These are phyloP conservation scores for Aotearoamyces nothofagi DNA, from an alignment of 2,329 filamentous ascomycete genomes.

Conservation along the genomic window DNA sequence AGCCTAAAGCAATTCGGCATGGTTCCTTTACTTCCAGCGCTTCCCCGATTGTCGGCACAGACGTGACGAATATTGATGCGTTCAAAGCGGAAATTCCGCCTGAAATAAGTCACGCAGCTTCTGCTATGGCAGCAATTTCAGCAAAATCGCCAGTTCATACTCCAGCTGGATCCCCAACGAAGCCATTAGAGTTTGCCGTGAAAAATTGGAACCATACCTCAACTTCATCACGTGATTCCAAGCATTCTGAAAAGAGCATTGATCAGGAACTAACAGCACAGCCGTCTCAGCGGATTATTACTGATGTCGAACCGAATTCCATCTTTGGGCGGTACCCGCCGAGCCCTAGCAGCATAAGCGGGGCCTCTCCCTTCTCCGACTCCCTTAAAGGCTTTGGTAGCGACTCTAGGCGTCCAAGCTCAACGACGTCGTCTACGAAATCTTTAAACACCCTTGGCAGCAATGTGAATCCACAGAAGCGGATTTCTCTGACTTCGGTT, in stretches of 20 bases:
- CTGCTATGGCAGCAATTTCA: slow-evolving; percentile 54
- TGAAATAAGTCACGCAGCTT: slow-evolving; percentile 42
- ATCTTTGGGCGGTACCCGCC: no score
- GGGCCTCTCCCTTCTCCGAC: no score
- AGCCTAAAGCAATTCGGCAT: slow-evolving; percentile 41
- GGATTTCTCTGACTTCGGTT: slow-evolving; percentile 36
- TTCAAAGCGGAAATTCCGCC: slow-evolving; percentile 38
- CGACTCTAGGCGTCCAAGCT: slow-evolving; percentile 3
- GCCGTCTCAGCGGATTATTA: slow-evolving; percentile 5
- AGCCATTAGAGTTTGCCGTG: slow-evolving; percentile 22
- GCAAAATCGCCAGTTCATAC: slow-evolving; percentile 40
- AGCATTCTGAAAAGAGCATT: slow-evolving; percentile 22
- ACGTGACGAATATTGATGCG: slow-evolving; percentile 50
- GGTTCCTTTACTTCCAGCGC: slow-evolving; percentile 47
- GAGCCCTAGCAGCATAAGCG: neutral
- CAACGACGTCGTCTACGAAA: slow-evolving; percentile 20
- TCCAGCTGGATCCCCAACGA: slow-evolving; percentile 28
- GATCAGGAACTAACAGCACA: slow-evolving; percentile 19
- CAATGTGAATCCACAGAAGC: slow-evolving; percentile 22
- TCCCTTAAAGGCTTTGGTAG: neutral
- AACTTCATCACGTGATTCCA: slow-evolving; percentile 29
- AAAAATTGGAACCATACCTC: slow-evolving; percentile 33
- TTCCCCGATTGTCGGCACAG: slow-evolving; percentile 50
- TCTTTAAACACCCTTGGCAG: slow-evolving; percentile 18
- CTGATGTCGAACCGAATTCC: slow-evolving; percentile 6